Base-by-base conservation (phyloP, 2,329 filamentous ascomycete genomes). In the Neonectria neomacrospora region DNA sequence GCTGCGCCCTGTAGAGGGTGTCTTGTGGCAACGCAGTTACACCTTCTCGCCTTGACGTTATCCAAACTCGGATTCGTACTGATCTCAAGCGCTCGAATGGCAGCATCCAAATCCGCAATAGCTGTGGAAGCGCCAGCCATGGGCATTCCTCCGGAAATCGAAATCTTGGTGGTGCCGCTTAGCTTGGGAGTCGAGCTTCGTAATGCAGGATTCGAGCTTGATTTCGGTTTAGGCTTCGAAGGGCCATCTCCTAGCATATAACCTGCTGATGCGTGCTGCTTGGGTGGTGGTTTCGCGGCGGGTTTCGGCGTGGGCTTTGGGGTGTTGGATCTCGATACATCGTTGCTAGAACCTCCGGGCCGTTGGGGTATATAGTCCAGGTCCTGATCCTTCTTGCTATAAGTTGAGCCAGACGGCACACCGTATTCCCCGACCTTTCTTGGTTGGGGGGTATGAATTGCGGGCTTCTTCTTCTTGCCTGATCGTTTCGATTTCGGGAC, bases 1-100 rank as follows among this genome's bases (percentile, higher is more conserved):
- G 94, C 94, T 0, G 95, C 94, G n/a, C 88, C 88, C 47, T 97
- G 90, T 3, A 98, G 86, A 1, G 95, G 92, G 77, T 99, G 96
- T 2, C 92, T 88, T 0, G 91, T 89, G 0, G 92, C 96, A 73
- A 96, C 93, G 77, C 96, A 99, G 71, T 91, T 91, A 78, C 96
- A 99, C 59, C 88, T 89, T 7, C 91, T 86, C 26, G 88, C 82
- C 64, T 85, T 83, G 4, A 68, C 67, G 8, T 80, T 81, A 41
- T 83, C 79, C 23, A 94, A 79, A 0, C 89, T 87, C 0, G 94
- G 93, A 74, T 97, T 97, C 2, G 94, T 97, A 55, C 92, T 91
- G n/a, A 97, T 86, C 76, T 99, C 96, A 7, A 99, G 86, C 2
- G 90, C 86, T 23, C 94, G 90, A 69, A 99, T 98, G 5, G 95